Conservation (phyloP, 176 grass and related monocot genomes). For the Triticum turgidum region DNA sequence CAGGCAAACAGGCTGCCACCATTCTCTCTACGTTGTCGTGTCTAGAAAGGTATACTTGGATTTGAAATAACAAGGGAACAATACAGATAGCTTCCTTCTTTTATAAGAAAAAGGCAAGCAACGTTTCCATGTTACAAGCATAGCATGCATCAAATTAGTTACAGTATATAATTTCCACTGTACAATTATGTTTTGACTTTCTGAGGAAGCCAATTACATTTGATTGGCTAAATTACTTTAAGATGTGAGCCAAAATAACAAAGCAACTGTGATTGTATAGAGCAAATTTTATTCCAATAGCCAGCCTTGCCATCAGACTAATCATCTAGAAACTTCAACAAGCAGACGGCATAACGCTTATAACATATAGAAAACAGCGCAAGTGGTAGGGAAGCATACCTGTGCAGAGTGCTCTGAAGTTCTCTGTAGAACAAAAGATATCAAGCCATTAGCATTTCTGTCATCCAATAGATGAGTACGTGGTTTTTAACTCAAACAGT, state of each 20-base stretch:
- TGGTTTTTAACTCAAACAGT: neutral
- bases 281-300: neutral
- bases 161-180: neutral
- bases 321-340: neutral
- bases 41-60: neutral
- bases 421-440: constrained; percentile 53
- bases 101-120: neutral
- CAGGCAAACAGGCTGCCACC: neutral
- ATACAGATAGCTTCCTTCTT: neutral
- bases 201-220: neutral
- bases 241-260: neutral
- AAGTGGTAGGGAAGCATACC: constrained; percentile 38
- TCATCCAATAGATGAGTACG: neutral
- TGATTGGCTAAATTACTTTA: neutral
- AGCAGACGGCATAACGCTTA: neutral
- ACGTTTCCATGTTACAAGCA: neutral
- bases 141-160: neutral
- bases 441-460: neutral
- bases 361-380: neutral
- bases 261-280: neutral
- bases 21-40: neutral
- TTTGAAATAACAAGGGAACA: neutral
- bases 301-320: neutral
- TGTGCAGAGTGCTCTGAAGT: constrained; percentile 97
- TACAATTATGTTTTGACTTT: neutral